phyloP scores from a whole-genome alignment of 2,329 filamentous ascomycete species.

The Furcasterigmium sp. region DNA sequence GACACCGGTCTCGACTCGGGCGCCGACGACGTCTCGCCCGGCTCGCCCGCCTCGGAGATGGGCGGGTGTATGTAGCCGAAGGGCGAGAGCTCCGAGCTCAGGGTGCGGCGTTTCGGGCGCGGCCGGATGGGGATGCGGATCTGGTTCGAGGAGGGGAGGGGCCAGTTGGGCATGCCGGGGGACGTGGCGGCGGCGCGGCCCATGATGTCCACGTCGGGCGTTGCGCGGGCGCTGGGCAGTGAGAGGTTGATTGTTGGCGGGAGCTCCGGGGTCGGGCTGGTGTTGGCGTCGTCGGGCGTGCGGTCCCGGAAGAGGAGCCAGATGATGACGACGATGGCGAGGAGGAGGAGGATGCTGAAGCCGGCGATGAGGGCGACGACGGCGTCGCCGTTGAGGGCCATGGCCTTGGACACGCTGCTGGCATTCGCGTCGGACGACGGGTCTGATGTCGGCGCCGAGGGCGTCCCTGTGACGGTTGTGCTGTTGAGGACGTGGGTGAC shows the following conservation, averaged over 20 bases:
- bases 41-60: conserved; percentile 19
- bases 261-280: conserved; percentile 10
- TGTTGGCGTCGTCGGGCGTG: conserved; percentile 9
- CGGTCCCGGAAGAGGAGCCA: conserved; percentile 15
- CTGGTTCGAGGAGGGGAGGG: conserved; percentile 8
- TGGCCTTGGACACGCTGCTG: conserved; percentile 1
- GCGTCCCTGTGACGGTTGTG: too few relatives aligned
- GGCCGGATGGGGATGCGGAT: conserved; percentile 25
- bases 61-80: conserved; percentile 14
- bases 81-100: conserved; percentile 7
- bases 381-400: conserved; percentile 16
- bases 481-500: too few relatives aligned
- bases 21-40: conserved; percentile 12
- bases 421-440: conserved; percentile 1
- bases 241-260: not conserved
- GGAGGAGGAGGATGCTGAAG: conserved; percentile 15
- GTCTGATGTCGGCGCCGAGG: too few relatives aligned
- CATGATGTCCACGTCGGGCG: not conserved
- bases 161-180: not conserved
- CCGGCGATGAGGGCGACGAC: conserved; percentile 21
- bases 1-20: not conserved
- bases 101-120: conserved; percentile 10
- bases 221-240: not conserved
- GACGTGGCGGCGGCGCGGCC: not conserved
- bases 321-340: conserved; percentile 13